Percentiles rank a stretch among this genome's conserved stretches.
Conservation (phyloP, 305 asterid species). For the Stenogyne calaminthoides region DNA sequence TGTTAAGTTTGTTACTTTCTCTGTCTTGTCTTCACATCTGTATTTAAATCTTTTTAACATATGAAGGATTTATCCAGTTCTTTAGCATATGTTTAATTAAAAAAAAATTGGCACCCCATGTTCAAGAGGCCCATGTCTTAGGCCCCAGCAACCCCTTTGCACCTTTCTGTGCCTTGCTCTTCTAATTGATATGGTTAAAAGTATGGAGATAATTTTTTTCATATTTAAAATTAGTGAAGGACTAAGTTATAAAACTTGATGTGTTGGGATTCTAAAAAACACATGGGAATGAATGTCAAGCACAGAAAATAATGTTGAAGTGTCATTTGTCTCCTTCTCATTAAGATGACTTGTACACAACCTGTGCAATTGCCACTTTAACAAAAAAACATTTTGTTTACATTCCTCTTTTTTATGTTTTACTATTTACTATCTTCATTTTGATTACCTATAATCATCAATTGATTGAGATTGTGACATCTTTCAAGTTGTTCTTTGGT, state of each 20-base stretch:
- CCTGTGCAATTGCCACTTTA: not conserved
- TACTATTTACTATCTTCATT: not conserved
- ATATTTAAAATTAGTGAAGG: not conserved
- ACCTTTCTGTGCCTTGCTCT: too few species aligned
- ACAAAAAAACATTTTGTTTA: not conserved
- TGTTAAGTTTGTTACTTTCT: too few species aligned
- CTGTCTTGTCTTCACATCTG: too few species aligned
- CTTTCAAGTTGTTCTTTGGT: not conserved
- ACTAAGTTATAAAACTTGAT: slow-evolving; percentile 6
- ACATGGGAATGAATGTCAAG: not conserved
- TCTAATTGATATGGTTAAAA: not conserved
- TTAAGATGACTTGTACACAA: not conserved
- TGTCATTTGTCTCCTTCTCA: not conserved
- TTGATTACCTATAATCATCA: slow-evolving; percentile 3
- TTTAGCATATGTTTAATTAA: too few species aligned
- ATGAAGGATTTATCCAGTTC: too few species aligned
- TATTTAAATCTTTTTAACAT: too few species aligned
- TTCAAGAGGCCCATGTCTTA: too few species aligned
- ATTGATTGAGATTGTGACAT: not conserved
- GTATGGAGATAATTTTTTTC: not conserved
- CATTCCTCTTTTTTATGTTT: not conserved
- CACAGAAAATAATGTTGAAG: not conserved
- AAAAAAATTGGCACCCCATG: too few species aligned
- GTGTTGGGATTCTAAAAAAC: not conserved
- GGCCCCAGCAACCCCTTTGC: too few species aligned